Percentiles rank a stretch among this genome's conserved stretches.
Conservation (phyloP, 202 grass and related monocot genomes). For the Thinopyrum obtusiflorum region DNA sequence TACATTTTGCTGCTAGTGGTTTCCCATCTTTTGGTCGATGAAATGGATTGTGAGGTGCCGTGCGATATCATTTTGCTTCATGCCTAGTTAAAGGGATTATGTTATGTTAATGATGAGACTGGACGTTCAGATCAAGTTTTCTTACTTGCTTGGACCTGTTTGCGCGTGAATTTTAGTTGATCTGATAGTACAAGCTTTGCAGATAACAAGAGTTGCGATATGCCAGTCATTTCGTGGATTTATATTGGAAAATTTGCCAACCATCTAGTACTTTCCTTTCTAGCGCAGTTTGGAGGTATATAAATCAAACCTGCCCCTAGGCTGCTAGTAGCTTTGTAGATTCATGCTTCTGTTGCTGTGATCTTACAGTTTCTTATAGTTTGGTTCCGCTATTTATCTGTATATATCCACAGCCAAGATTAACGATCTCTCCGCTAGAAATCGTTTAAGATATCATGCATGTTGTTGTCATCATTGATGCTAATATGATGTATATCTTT, state of each 20-base stretch:
- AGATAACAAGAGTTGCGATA: not conserved
- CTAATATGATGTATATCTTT: not conserved
- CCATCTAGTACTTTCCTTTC: no score
- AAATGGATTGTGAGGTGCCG: not conserved
- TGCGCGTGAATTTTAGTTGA: not conserved
- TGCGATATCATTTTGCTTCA: not conserved
- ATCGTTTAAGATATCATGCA: not conserved
- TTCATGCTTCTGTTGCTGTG: not conserved
- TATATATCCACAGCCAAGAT: not conserved
- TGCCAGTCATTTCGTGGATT: not conserved
- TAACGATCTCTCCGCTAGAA: not conserved
- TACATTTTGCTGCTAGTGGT: not conserved
- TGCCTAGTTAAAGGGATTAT: not conserved
- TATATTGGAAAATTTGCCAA: not conserved
- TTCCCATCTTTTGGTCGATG: not conserved
- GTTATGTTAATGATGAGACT: not conserved
- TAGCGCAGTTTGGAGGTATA: not conserved
- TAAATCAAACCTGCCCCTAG: not conserved
- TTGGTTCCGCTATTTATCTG: not conserved
- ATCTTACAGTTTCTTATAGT: not conserved
- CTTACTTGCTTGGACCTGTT: not conserved
- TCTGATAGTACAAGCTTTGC: not conserved
- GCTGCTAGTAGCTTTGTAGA: not conserved
- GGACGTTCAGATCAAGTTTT: not conserved
- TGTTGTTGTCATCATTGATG: not conserved